Conservation (phyloP, 2,329 filamentous ascomycete species). For the Aureobasidium sp. region DNA sequence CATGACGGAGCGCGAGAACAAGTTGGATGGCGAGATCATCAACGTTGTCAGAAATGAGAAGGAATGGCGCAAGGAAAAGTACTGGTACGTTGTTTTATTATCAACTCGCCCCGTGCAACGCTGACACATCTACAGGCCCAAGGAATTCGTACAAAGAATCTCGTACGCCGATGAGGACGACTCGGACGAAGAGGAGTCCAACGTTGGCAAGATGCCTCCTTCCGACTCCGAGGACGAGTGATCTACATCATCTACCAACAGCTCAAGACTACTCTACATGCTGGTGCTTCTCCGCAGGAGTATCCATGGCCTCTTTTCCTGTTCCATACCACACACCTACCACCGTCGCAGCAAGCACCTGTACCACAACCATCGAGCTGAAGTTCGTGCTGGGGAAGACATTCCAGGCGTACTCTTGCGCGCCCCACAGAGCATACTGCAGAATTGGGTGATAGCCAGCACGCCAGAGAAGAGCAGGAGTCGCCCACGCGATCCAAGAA, state of each 20-base stretch:
- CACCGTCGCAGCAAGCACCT: conserved; percentile 59
- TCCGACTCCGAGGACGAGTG: conserved; percentile 63
- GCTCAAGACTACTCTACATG: conserved; percentile 13
- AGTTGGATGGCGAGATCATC: conserved; percentile 78
- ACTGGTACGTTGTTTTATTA: conserved; percentile 48
- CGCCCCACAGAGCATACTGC: conserved; percentile 60
- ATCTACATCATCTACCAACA: not conserved
- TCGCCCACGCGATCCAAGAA: conserved; percentile 81
- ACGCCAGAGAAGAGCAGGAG: conserved; percentile 79
- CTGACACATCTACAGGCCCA: conserved; percentile 15
- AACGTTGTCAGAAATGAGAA: conserved; percentile 91
- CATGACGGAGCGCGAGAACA: conserved; percentile 60
- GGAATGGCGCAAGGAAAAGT: conserved; percentile 77
- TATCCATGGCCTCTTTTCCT: conserved; percentile 29
- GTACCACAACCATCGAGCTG: conserved; percentile 62
- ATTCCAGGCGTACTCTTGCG: conserved; percentile 92
- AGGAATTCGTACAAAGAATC: conserved; percentile 43
- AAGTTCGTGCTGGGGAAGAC: conserved; percentile 69
- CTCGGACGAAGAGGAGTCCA: conserved; percentile 68
- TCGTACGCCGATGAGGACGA: conserved; percentile 51
- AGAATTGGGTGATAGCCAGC: conserved; percentile 58
- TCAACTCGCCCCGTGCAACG: not conserved
- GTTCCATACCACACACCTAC: conserved; percentile 52
- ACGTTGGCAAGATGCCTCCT: conserved; percentile 75
- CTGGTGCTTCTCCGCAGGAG: conserved; percentile 6